A percentile compares a stretch with the other conserved stretches of the same genome.
Conservation (phyloP, 306 rosid genomes). For the Urtica urens region DNA sequence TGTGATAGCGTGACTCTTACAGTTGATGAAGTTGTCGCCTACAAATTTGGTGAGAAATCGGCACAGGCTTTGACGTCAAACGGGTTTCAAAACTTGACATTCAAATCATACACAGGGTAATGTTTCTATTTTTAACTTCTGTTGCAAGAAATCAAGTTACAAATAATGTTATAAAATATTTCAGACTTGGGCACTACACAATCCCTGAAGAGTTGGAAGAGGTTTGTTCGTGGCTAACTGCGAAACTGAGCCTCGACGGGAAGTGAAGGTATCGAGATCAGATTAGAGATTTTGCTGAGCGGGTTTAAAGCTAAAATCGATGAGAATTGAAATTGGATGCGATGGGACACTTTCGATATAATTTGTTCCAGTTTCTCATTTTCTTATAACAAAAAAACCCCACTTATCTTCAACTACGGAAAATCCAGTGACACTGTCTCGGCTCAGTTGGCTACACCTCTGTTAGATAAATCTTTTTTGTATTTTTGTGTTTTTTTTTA, state of each 20-base stretch:
- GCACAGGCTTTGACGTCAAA: slow-evolving; percentile 59
- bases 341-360: too few relatives aligned
- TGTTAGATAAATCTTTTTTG: too few relatives aligned
- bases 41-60: slow-evolving; percentile 63
- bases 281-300: background rate
- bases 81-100: slow-evolving; percentile 71
- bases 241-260: slow-evolving; percentile 63
- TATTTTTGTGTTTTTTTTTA: too few relatives aligned
- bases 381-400: too few relatives aligned
- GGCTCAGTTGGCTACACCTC: too few relatives aligned
- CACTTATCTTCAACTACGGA: too few relatives aligned
- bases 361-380: too few relatives aligned
- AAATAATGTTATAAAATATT: slow-evolving; percentile 6
- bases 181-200: slow-evolving; percentile 90
- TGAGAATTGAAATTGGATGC: background rate
- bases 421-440: too few relatives aligned
- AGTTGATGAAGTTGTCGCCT: slow-evolving; percentile 84
- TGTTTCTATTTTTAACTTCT: background rate
- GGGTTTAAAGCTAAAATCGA: background rate
- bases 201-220: slow-evolving; percentile 84
- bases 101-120: slow-evolving; percentile 74
- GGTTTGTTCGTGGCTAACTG: slow-evolving; percentile 76
- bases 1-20: too few relatives aligned
- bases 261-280: too few relatives aligned
- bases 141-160: background rate